A percentile compares a stretch with the other conserved stretches of the same genome.
These are phyloP conservation scores for Ogataea zsoltii DNA, from an alignment of 805 yeast species.

Conservation along the genomic window DNA sequence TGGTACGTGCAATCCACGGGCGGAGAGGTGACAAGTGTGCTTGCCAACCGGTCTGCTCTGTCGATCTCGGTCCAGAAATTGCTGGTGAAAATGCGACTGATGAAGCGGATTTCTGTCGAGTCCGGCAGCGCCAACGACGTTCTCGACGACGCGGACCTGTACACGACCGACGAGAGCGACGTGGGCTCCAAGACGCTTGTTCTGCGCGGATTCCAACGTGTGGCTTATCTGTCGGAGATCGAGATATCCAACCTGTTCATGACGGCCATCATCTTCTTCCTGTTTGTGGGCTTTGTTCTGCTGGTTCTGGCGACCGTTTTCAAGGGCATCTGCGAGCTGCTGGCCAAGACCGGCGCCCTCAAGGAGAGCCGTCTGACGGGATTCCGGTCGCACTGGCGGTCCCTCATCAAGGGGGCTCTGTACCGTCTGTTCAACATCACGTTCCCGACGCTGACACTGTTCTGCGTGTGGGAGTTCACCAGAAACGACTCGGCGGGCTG, in stretches of 20 bases:
- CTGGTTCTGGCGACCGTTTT: constrained; percentile 56
- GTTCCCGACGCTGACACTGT: constrained; percentile 79
- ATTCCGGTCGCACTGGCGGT: constrained; percentile 80
- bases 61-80: constrained; percentile 84
- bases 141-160: constrained; percentile 50
- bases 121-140: constrained; percentile 48
- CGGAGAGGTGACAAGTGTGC: constrained; percentile 77
- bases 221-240: constrained; percentile 77
- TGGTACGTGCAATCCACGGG: constrained; percentile 98
- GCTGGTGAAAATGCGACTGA: constrained; percentile 14
- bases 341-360: constrained; percentile 57
- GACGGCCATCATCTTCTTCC: constrained; percentile 82
- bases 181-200: constrained; percentile 71
- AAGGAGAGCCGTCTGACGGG: constrained; percentile 67
- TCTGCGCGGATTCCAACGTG: constrained; percentile 90
- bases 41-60: constrained; percentile 60
- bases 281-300: constrained; percentile 70
- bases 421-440: constrained; percentile 82
- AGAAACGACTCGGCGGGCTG: constrained; percentile 82
- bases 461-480: constrained; percentile 89
- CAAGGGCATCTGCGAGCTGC: constrained; percentile 69
- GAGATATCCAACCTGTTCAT: constrained; percentile 85
- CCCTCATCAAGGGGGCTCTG: constrained; percentile 84
- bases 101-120: constrained; percentile 40
- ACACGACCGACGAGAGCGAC: constrained; percentile 71